These are phyloP conservation scores for Suillus tomentosus DNA, from an alignment of 768 basidiomycete genomes.

Conservation along the genomic window DNA sequence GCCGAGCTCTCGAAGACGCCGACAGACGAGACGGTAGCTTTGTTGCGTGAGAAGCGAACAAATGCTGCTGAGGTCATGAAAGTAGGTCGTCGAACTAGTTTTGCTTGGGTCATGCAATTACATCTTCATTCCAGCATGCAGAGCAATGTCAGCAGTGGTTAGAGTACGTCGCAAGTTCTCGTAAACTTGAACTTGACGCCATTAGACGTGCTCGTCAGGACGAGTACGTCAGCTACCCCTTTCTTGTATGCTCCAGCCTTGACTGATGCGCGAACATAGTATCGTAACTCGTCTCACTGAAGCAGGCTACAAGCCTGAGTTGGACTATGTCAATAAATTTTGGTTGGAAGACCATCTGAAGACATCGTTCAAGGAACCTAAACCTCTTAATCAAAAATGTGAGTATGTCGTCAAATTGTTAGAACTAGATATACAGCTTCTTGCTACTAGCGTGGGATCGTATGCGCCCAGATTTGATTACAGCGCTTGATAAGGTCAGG, in stretches of 20 bases:
- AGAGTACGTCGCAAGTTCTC: conserved; percentile 1
- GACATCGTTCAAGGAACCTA: not conserved
- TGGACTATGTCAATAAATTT: not conserved
- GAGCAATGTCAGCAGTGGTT: not conserved
- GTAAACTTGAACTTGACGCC: conserved; percentile 3
- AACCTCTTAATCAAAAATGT: not conserved
- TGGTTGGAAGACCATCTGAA: not conserved
- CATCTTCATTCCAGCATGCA: not conserved
- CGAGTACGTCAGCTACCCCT: not conserved
- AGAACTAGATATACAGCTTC: not conserved
- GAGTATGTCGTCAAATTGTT: not conserved
- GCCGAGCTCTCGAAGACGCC: not conserved
- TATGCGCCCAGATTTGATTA: not conserved
- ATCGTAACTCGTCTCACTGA: not conserved
- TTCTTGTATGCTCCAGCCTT: not conserved
- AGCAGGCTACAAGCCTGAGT: conserved; percentile 8
- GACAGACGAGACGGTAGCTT: not conserved
- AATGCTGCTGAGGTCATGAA: not conserved
- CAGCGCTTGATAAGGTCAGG: not conserved
- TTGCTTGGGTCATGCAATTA: not conserved
- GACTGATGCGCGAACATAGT: not conserved
- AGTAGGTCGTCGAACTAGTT: not conserved
- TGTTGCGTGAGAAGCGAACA: not conserved
- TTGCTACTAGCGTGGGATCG: conserved; percentile 7
- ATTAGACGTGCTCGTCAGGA: not conserved